Base-by-base conservation (phyloP, 2,329 filamentous ascomycete species). In the Fusarium chuoi region DNA sequence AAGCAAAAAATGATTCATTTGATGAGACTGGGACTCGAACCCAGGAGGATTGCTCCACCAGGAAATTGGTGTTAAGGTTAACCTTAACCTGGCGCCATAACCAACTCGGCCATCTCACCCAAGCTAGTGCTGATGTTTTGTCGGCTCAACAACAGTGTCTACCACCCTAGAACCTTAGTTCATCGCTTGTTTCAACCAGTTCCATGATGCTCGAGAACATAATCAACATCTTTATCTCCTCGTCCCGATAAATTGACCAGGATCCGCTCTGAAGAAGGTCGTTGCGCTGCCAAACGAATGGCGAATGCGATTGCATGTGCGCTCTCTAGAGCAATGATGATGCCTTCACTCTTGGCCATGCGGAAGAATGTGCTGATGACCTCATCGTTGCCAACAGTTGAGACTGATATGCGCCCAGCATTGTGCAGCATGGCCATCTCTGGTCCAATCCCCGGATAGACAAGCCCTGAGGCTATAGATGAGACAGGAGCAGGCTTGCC, bases 351-450 rank as follows among this genome's bases (percentile, higher is more conserved):
- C 33, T 68, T 68, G 0, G 46, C 63, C 54, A 62, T 38, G 0
- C 15, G 38, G 18, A 68, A 62, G 14, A 68, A 68, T 14, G 55
- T 68, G 17, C 15, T 5, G 8, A 68, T 39, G 0, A 62, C 63
- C 7, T 62, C 36, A 1, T 62, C 65, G 7, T 68, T 44, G 1
- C 41, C 17, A 6, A 68, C 30, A 2, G 63, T 38, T 13, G 35
- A 10, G 6, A 68, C 46, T 3, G 54, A 54, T 42, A 62, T 24
- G 1, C 63, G 63, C 17, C 62, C 65, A 14, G 35, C 18, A 26
- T 62, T 12, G 17, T 68, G 52, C 0, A 68, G 45, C 65, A 68
- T 68, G 4, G 65, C 65, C 35, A 68, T 62, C 35, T 68, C 63
- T 0, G 65, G 65, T 1, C 65, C 65, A 3, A 68, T 54, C 0